Conservation (phyloP, 1,284 basidiomycete species). For the Boletus semigastroideus region DNA sequence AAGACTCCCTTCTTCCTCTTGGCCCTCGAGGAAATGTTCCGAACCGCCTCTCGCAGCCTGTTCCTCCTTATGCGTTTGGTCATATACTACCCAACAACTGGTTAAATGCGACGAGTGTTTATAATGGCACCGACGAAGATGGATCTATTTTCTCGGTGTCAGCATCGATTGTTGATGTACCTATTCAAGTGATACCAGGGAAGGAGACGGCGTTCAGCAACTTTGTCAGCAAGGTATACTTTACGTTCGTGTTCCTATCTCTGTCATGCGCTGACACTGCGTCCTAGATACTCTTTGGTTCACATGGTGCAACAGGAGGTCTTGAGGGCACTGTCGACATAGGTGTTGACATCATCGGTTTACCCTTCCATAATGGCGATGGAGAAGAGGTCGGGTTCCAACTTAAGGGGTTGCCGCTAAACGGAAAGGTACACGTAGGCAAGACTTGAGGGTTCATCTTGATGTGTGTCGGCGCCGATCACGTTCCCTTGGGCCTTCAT, state of each 20-base stretch:
- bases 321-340: constrained; percentile 66
- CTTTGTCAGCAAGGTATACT: constrained; percentile 70
- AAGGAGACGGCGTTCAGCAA: constrained; percentile 68
- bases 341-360: constrained; percentile 54
- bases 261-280: neutral
- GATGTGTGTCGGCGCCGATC: neutral
- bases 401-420: constrained; percentile 62
- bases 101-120: constrained; percentile 54
- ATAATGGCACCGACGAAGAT: constrained; percentile 42
- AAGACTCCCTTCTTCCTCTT: constrained; percentile 24
- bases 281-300: constrained; percentile 64
- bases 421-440: constrained; percentile 62
- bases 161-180: constrained; percentile 67
- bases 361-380: constrained; percentile 46
- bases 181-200: constrained; percentile 71
- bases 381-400: constrained; percentile 49
- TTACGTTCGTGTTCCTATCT: neutral
- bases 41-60: constrained; percentile 55
- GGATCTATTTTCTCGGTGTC: constrained; percentile 57
- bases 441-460: constrained; percentile 48
- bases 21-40: constrained; percentile 31
- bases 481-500: neutral
- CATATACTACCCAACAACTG: constrained; percentile 69
- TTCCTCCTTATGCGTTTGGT: constrained; percentile 70
- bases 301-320: constrained; percentile 66